Evolutionary conservation across 2,329 filamentous ascomycete genomes (phyloP), one percentile per base, ranked within the genome.

Genomic region (Tetracladium maxilliforme): DNA sequence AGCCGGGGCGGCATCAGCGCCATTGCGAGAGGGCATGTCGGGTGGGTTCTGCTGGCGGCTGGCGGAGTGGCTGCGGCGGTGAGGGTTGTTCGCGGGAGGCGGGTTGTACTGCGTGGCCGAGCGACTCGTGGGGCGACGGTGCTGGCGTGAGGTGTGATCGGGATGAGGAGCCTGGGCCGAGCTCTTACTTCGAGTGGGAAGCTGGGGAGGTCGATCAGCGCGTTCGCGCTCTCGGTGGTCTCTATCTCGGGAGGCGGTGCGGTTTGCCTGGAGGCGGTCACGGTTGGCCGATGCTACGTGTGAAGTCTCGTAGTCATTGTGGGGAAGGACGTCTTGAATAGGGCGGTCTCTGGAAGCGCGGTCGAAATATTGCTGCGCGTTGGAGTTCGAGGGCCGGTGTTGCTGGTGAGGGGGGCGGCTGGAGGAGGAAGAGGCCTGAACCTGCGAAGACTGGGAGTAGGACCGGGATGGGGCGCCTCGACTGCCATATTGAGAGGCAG

Each of bases 251-350:
- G 18, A 19, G 18, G 11, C 9, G 18, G 11, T 19, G 9, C 11
- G 18, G 9, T 9, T 11, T 9, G 9, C 18, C 9, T 9, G 18
- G 9, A 9, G 9, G 18, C 18, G 18, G 18, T 11, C 11, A 19
- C 11, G 18, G 9, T 59, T 37, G 71, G 62, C 51, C 84, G 78
- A 54, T 70, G 69, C 65, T 55, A 79, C 50, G 56, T 74, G 74
- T 40, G 64, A 60, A 40, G 73, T 65, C 53, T 87, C 81, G 58
- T 73, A 74, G 52, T 90, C 80, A 48, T 75, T 63, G 42, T 76
- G 70, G 27, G 56, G 54, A 26, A 54, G 39, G 21, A 52, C 38
- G 28, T 64, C 52, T 33, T 58, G 53, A 23, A 50, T 41, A 31
- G 54, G 49, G 33, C 52, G 54, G 68, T n/a, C n/a, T n/a, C n/a